These are phyloP conservation scores for Knufia fluminis DNA, from an alignment of 2,329 filamentous ascomycete genomes.

Conservation along the genomic window DNA sequence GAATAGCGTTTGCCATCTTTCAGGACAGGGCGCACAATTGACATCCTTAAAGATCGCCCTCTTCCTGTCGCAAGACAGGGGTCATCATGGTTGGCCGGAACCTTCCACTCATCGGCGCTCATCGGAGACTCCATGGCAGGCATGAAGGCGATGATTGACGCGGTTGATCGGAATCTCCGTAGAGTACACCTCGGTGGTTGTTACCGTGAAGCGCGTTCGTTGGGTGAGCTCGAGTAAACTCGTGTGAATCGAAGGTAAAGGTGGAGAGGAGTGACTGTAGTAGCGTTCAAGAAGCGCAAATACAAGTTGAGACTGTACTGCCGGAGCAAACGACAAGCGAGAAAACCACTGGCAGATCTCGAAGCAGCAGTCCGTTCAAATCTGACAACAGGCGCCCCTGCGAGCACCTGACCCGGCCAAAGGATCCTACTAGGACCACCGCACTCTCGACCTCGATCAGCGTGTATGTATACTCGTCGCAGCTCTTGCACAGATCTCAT, in stretches of 20 bases:
- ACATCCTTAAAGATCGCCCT: constrained; percentile 90
- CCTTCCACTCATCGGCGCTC: constrained; percentile 43
- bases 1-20: constrained; percentile 27
- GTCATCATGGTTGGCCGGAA: constrained; percentile 22
- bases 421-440: constrained; percentile 12
- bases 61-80: constrained; percentile 33
- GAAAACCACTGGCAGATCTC: constrained; percentile 14
- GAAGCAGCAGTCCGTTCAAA: constrained; percentile 11
- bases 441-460: constrained; percentile 12
- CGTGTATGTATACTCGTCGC: constrained; percentile 15
- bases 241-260: constrained; percentile 26
- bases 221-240: constrained; percentile 30
- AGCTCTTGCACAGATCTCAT: constrained; percentile 14
- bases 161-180: constrained; percentile 50
- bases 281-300: constrained; percentile 24
- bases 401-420: constrained; percentile 20
- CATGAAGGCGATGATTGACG: constrained; percentile 56
- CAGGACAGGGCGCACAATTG: constrained; percentile 73
- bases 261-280: constrained; percentile 31
- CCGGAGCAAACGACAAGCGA: constrained; percentile 21
- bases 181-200: constrained; percentile 44
- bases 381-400: constrained; percentile 22
- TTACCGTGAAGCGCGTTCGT: constrained; percentile 45
- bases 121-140: constrained; percentile 40
- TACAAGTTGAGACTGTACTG: constrained; percentile 7